Evolutionary conservation across 768 basidiomycete genomes (phyloP).

Genomic region (Mycena haematopus): DNA sequence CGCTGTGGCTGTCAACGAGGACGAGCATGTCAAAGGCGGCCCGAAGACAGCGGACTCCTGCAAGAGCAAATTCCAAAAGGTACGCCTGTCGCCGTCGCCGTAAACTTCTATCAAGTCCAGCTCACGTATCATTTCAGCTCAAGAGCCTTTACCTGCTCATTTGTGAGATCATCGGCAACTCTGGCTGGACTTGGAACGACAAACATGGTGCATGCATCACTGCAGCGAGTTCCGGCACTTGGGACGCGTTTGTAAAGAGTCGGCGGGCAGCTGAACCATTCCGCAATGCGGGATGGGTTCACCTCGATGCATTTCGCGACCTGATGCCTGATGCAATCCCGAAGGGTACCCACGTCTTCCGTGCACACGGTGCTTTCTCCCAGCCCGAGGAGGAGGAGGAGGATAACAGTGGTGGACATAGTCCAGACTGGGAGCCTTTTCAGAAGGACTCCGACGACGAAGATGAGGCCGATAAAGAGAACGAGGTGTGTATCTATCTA

Average conservation of each 20-base stretch:
- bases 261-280: constrained; percentile 31
- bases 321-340: constrained; percentile 28
- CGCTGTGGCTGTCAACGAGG: not conserved
- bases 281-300: constrained; percentile 34
- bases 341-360: constrained; percentile 17
- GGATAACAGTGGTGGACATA: no score
- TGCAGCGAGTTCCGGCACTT: constrained; percentile 19
- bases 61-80: not conserved
- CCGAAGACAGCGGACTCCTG: not conserved
- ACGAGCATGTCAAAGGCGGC: not conserved
- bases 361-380: constrained; percentile 6
- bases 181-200: constrained; percentile 33
- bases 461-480: not conserved
- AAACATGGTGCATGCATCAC: constrained; percentile 25
- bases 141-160: not conserved
- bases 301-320: constrained; percentile 26
- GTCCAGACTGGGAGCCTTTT: not conserved
- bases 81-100: not conserved
- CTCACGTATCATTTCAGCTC: not conserved
- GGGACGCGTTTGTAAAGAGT: constrained; percentile 13
- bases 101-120: not conserved
- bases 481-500: not conserved
- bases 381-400: not conserved
- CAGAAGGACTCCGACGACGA: not conserved
- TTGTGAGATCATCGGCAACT: not conserved